Evolutionary conservation across 2,329 filamentous ascomycete genomes (phyloP), one percentile per base, ranked within the genome.

Genomic region (Zelopaecilomyces penicillatus): DNA sequence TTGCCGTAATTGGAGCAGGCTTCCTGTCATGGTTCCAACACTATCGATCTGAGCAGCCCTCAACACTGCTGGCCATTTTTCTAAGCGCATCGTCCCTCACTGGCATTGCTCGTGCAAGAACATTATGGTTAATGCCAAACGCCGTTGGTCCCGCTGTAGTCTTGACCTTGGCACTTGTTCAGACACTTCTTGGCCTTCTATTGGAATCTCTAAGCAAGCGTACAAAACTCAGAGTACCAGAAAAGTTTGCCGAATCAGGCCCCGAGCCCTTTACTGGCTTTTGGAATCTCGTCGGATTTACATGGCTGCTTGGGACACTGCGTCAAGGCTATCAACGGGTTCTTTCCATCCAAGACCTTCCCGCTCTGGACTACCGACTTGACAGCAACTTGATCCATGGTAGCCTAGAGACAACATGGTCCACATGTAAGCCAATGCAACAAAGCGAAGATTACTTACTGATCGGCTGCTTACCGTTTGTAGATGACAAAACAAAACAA

Each of bases 61-160:
- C 55, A 2, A 57, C 57, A 3, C 36, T 58, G 0, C 46, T 60
- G 4, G 50, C 46, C 28, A 33, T 60, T 1, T 57, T 54, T 36
- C 35, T 59, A 5, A 53, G 57, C 0, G 36, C 47, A 1, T 30
- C 45, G 2, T 34, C 43, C 26, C 41, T 60, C 6, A 30, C 57
- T 6, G 48, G 45, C 2, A 50, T 54, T 26, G 45, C 54, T 9
- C 44, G 52, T 5, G 43, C 42, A 6, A 50, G 55, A 32, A 54
- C 50, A 5, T 37, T 52, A 11, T 57, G 53, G 54, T 37, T 57
- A 11, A 42, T 52, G 29, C 19, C 42, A 9, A 29, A 35, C 31
- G 37, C 9, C 29, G 48, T 36, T 40, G 43, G 44, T 19, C 46
- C 43, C 11, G 39, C 48, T 7, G 46, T 43, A 11, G 37, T 47